These are phyloP conservation scores for Blastobotrys attinorum DNA, from an alignment of 805 yeast genomes.

Conservation along the genomic window DNA sequence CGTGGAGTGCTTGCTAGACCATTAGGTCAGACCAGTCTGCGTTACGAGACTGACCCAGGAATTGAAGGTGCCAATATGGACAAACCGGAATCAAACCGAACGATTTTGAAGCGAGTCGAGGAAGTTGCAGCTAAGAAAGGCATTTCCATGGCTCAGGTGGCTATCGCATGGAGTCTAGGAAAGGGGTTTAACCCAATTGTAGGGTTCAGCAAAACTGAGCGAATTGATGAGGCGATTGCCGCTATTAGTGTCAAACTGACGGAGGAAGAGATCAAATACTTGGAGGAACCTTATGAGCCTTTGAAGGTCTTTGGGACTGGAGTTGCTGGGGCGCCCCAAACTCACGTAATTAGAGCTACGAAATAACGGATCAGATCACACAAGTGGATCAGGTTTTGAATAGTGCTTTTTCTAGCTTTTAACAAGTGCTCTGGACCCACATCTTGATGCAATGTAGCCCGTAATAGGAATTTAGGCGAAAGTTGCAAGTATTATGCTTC, in stretches of 20 bases:
- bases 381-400: too few relatives aligned
- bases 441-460: too few relatives aligned
- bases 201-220: constrained; percentile 42
- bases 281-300: constrained; percentile 26
- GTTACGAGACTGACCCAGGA: constrained; percentile 4
- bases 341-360: too few relatives aligned
- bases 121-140: constrained; percentile 40
- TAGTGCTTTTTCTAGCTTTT: too few relatives aligned
- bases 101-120: constrained; percentile 44
- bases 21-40: constrained; percentile 1
- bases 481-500: too few relatives aligned
- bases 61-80: not conserved
- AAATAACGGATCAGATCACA: too few relatives aligned
- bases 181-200: constrained; percentile 51
- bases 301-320: too few relatives aligned
- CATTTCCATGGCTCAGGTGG: constrained; percentile 47
- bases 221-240: constrained; percentile 45
- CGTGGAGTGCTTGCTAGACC: constrained; percentile 51
- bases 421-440: too few relatives aligned
- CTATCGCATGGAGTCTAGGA: constrained; percentile 45
- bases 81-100: constrained; percentile 11
- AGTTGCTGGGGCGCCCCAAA: too few relatives aligned
- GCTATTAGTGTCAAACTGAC: constrained; percentile 37
- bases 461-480: too few relatives aligned
- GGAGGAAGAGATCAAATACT: constrained; percentile 23